Base-by-base conservation (phyloP, 345 rosid species). In the Noccaea caerulescens region DNA sequence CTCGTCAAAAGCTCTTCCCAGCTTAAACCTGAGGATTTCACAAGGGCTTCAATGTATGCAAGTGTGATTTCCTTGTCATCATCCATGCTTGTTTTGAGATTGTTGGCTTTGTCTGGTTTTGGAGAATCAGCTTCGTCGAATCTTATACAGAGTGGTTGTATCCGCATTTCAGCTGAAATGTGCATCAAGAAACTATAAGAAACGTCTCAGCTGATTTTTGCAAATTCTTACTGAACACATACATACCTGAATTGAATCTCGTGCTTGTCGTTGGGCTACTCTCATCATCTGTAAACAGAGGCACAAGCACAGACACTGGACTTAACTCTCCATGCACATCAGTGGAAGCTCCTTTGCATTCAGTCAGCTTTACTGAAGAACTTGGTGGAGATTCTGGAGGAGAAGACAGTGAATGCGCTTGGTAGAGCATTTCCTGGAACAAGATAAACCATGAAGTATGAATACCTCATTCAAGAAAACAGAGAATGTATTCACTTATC, bases 241-340 rank as follows among this genome's bases (percentile, higher is more conserved):
- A 72, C 81, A 58, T 88, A 93, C 98, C 96, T 57, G 80, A 77
- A 66, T 37, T 81, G 58, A 78, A 73, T 68, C 83, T 68, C 57
- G 79, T 80, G 69, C 83, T 71, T 71, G 86, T 72, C 69, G 83
- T 80, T 69, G 96, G 92, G 78, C 91, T 87, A 61, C 72, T 68
- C 46, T 87, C 96, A 63, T 87, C 92, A 68, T 87, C 97, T 10
- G 69, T 54, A 56, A 80, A 93, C 39, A 75, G 55, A 14, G 84
- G 85, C 70, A 91, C 98, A 27, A 91, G 92, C 71, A 91, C 96
- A 75, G 97, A 93, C 55, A 89, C 83, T 1, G 97, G 98, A 83
- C 96, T 93, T 63, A 86, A 84, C 53, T 86, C 84, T 45, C 86
- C 97, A 36, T 69, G 80, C 18, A 74, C 63, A 11, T 87, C 91